phyloP scores from a whole-genome alignment of 1,139 yeast species.

The Saccharomyces pastorianus region DNA sequence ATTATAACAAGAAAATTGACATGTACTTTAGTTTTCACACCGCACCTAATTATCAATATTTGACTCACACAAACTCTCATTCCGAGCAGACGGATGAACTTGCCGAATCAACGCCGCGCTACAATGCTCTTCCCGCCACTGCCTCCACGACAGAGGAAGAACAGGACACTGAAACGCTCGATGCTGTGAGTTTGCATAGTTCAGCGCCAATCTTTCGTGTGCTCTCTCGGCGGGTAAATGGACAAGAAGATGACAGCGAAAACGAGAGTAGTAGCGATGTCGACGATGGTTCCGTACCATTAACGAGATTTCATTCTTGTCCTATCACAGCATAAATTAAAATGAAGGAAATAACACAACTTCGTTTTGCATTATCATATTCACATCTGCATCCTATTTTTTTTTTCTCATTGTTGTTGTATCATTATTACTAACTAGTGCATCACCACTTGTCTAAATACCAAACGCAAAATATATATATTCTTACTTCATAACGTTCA shows the following conservation, averaged over 20 bases:
- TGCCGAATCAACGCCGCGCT: not conserved
- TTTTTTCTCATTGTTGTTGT: not conserved
- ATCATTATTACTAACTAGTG: not conserved
- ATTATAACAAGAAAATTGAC: not conserved
- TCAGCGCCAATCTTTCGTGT: not conserved
- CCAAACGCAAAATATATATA: not conserved
- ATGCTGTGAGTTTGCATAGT: not conserved
- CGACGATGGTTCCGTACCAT: not conserved
- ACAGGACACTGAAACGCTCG: not conserved
- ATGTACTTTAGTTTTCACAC: not conserved
- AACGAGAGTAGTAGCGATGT: not conserved
- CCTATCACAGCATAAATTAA: not conserved
- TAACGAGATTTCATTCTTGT: not conserved
- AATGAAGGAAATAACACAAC: not conserved
- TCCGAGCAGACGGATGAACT: not conserved
- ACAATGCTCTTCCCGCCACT: not conserved
- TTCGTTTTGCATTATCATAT: not conserved
- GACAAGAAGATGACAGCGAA: not conserved
- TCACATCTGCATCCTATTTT: not conserved
- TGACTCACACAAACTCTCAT: not conserved
- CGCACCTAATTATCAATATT: not conserved
- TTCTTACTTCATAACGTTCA: not conserved
- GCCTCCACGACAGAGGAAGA: not conserved
- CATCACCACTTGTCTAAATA: not conserved
- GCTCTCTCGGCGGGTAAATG: not conserved